Base-by-base conservation (phyloP, 1,139 yeast species). In the Spathaspora sp. region DNA sequence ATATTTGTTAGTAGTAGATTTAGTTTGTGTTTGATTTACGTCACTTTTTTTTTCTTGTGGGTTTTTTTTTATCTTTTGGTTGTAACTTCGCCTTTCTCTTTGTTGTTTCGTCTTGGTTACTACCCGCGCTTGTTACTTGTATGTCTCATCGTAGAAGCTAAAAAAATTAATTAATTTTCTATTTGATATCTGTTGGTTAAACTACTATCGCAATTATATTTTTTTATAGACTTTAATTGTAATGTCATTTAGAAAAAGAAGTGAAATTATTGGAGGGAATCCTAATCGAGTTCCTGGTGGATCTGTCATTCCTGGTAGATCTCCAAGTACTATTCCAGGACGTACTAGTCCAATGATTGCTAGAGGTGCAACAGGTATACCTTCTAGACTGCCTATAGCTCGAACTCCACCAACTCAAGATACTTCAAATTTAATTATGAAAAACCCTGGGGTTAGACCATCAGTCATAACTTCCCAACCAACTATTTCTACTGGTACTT, bases 391-490 rank as follows among this genome's bases (percentile, higher is more conserved):
- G 11, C 43, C 43, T 7, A 31, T 7, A 25, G 45, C 46, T 25
- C 34, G 25, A 9, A 38, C 51, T 4, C 42, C 41, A 11, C 34
- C 45, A n/a, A 37, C 47, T 40, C 51, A 51, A 27, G 54, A 55
- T 20, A 29, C 42, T 5, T n/a, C 44, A 10, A 40, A 29, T 13
- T 13, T 39, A 4, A 44, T 56, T 18, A 45, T 57, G 50, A 56
- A 60, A 33, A 84, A 82, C 56, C 81, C 83, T 0, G 89, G 86
- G 2, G 73, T 86, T 1, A 75, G 84, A 51, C 96, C 97, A 0
- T 90, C 97, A 0, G 70, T 84, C 1, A 72, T 85, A 31, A 84
- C 90, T 3, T 85, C 96, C 1, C 84, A 81, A 47, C 85, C 89
- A 1, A 81, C 90, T 1, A 74, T 85, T 0, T 87, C 97, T 0